These are phyloP conservation scores for Neoascochyta sp. DNA, from an alignment of 2,329 filamentous ascomycete genomes.

Conservation along the genomic window DNA sequence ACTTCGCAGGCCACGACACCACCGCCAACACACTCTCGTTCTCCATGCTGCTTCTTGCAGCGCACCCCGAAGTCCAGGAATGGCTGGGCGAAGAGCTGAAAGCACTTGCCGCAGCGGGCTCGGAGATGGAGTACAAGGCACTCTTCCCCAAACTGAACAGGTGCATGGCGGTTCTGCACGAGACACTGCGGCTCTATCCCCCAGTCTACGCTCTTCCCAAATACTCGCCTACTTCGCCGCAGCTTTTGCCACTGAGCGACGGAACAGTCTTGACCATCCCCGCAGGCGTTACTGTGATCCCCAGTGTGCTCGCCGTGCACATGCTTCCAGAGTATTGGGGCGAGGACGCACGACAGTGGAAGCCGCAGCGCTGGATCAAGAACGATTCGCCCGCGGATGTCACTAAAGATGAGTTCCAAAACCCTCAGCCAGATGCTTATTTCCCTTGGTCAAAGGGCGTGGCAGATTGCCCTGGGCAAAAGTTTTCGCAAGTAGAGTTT, in stretches of 20 bases:
- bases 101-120: constrained; percentile 8
- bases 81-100: constrained; percentile 46
- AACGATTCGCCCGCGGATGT: not conserved
- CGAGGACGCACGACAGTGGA: constrained; percentile 19
- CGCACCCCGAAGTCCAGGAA: constrained; percentile 45
- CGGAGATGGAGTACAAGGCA: constrained; percentile 36
- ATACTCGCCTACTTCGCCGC: too few species aligned
- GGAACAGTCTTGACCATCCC: constrained; percentile 29
- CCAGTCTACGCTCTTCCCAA: too few species aligned
- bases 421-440: constrained; percentile 8
- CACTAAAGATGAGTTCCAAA: constrained; percentile 2
- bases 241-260: too few species aligned
- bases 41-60: constrained; percentile 44
- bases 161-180: constrained; percentile 45
- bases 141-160: constrained; percentile 45
- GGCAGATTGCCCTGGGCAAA: constrained; percentile 30
- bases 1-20: constrained; percentile 52
- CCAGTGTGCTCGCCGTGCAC: constrained; percentile 23
- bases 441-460: constrained; percentile 16
- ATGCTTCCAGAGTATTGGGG: constrained; percentile 31
- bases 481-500: constrained; percentile 36
- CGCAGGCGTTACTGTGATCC: constrained; percentile 4
- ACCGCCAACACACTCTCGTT: constrained; percentile 47
- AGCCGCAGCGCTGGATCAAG: constrained; percentile 29
- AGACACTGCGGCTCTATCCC: constrained; percentile 45